Conservation (phyloP, 23 red algal genomes). For the Gracilaria domingensis region DNA sequence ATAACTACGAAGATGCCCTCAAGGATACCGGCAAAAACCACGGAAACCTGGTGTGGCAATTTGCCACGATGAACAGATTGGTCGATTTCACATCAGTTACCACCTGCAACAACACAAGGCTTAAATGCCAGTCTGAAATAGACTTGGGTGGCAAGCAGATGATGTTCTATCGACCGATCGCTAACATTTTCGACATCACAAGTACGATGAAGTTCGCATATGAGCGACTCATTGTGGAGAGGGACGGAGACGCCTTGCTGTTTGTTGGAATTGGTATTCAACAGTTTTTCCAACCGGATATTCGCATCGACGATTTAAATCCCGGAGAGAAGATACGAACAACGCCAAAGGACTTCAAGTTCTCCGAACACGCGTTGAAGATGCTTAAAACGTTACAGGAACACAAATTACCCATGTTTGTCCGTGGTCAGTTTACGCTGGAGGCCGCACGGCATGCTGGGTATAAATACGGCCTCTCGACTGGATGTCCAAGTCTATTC, state of each 20-base stretch:
- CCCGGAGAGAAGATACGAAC: slow-evolving; percentile 27
- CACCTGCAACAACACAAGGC: not conserved
- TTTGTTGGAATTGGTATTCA: slow-evolving; percentile 45
- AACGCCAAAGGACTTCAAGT: slow-evolving; percentile 37
- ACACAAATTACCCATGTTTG: slow-evolving; percentile 31
- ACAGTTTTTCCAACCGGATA: not conserved
- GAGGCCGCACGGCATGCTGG: slow-evolving; percentile 24
- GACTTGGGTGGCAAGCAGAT: not conserved
- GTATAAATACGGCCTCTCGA: slow-evolving; percentile 10
- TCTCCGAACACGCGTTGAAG: slow-evolving; percentile 11
- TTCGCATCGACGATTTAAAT: not conserved
- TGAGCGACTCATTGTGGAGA: slow-evolving; percentile 29
- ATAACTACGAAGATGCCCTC: not conserved
- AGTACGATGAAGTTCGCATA: not conserved
- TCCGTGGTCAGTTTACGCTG: slow-evolving; percentile 37
- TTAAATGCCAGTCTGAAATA: slow-evolving; percentile 6
- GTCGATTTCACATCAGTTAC: slow-evolving; percentile 18
- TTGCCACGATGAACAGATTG: slow-evolving; percentile 28
- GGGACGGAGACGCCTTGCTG: slow-evolving; percentile 27
- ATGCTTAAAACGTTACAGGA: slow-evolving; percentile 16
- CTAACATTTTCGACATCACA: slow-evolving; percentile 23
- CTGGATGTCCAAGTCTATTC: slow-evolving; percentile 46
- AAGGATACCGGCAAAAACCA: slow-evolving; percentile 33
- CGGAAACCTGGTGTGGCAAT: slow-evolving; percentile 52
- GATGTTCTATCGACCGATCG: slow-evolving; percentile 37